A percentile compares a stretch with the other conserved stretches of the same genome.
phyloP scores from a whole-genome alignment of 129 eudicot species.

The Sambucus nigra region DNA sequence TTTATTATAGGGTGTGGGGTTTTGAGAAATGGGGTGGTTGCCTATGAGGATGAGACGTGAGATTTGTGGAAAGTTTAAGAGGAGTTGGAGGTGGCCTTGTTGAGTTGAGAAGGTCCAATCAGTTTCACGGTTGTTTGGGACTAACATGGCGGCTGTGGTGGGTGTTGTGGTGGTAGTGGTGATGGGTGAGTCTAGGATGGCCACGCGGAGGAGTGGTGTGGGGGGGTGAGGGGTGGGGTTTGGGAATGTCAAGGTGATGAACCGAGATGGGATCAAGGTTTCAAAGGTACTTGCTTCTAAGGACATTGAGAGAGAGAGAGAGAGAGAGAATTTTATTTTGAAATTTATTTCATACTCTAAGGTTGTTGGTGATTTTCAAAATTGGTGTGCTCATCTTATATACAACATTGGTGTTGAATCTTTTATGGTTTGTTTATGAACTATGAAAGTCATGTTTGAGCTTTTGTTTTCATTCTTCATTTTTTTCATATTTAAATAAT shows the following conservation, averaged over 20 bases:
- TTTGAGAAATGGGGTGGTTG: conserved; percentile 13
- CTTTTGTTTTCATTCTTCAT: too few species aligned
- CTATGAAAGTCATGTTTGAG: too few species aligned
- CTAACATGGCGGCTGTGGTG: conserved; percentile 59
- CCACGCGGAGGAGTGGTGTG: conserved; percentile 42
- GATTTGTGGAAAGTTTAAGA: conserved; percentile 27
- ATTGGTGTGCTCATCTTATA: too few species aligned
- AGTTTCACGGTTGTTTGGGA: conserved; percentile 57
- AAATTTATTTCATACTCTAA: too few species aligned
- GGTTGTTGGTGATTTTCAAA: too few species aligned
- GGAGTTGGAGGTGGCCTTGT: conserved; percentile 72
- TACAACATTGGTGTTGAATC: too few species aligned
- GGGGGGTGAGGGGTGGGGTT: conserved; percentile 17
- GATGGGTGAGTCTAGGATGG: conserved; percentile 75
- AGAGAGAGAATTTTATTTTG: too few species aligned
- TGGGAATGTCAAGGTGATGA: conserved; percentile 72
- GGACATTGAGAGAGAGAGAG: too few species aligned
- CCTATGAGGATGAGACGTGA: conserved; percentile 79
- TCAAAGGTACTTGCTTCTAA: conserved; percentile 28
- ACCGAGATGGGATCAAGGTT: conserved; percentile 65
- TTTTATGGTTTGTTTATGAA: too few species aligned
- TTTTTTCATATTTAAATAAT: too few species aligned
- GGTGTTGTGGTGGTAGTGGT: conserved; percentile 14
- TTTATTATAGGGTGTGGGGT: conserved; percentile 27
- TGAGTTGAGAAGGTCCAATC: conserved; percentile 84